Evolutionary conservation across 1,284 basidiomycete species (phyloP).

Genomic region (Puccinia brachypodii): DNA sequence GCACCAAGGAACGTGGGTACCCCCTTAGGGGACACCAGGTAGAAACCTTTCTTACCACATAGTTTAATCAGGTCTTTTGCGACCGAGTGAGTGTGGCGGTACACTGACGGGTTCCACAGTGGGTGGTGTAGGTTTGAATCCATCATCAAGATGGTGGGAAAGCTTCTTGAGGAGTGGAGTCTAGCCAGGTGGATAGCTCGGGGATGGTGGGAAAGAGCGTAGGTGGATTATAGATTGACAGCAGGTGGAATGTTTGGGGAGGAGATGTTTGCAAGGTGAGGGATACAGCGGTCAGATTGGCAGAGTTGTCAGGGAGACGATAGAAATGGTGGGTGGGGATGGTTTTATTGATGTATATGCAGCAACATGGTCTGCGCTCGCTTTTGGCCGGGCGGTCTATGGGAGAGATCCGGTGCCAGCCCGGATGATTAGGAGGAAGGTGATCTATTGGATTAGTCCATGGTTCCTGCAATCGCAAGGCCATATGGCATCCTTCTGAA

Average conservation of each 20-base stretch:
- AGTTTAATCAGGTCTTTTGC: not conserved
- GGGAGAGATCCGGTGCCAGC: not conserved
- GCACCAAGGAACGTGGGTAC: not conserved
- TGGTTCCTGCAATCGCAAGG: not conserved
- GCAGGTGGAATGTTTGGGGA: not conserved
- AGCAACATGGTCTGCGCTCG: not conserved
- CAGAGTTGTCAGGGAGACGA: not conserved
- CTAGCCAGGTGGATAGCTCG: not conserved
- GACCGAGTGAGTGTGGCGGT: not conserved
- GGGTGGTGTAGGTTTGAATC: conserved; percentile 30
- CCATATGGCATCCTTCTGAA: not conserved
- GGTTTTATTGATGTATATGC: conserved; percentile 14
- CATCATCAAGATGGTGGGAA: conserved; percentile 1
- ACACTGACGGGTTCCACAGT: not conserved
- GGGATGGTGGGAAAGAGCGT: not conserved
- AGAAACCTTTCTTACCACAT: not conserved
- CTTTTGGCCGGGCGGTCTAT: not conserved
- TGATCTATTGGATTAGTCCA: not conserved
- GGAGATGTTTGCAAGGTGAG: not conserved
- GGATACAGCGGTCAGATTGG: not conserved
- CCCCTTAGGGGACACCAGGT: not conserved
- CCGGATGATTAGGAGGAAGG: not conserved
- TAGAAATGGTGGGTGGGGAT: conserved; percentile 4
- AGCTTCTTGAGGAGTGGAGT: not conserved
- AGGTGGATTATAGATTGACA: not conserved